Base-by-base conservation (phyloP, 345 rosid genomes). In the Lepidium didymum region DNA sequence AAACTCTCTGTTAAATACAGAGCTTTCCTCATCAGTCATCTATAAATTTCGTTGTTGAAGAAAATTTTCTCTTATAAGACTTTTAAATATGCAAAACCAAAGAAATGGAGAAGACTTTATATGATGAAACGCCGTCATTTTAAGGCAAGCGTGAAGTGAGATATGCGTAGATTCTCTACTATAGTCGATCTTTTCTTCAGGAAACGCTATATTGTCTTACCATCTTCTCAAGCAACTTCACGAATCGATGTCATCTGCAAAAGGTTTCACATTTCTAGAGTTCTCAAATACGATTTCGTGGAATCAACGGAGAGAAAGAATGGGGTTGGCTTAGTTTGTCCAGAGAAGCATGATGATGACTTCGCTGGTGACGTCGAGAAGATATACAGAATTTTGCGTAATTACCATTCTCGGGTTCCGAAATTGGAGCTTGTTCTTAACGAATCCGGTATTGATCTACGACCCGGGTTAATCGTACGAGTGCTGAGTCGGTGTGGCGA, bases 401-500 rank as follows among this genome's bases (percentile, higher is more conserved):
- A 83, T 47, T 83, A 88, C 60, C 91, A 93, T 70, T 69, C 96
- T 6, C 79, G 94, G 72, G 77, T 68, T 57, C 89, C 96, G 7
- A 90, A 93, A 34, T 58, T 93, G 69, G 97, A 88, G 75, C 83
- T 87, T 62, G 91, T 92, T 37, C 79, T 90, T 45, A 84, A 82
- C 55, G 84, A 87, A 53, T 90, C 96, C 21, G 94, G 96, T 23
- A 79, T 93, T 45, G 68, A 73, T 54, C 64, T 84, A 44, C 89
- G 86, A 23, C 69, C 81, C 8, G 96, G 89, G 25, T 81, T 93
- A 40, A 80, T 85, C 3, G 91, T 83, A 38, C 86, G 85, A 4
- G 97, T 93, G 23, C 38, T 93, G 77, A 84, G 78, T 76, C 94
- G 97, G 2, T 93, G 97, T 37, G 96, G 97, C 0, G 90, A 90